Evolutionary conservation across 257 asterid genomes (phyloP).

Genomic region (Leptodermis oblonga): DNA sequence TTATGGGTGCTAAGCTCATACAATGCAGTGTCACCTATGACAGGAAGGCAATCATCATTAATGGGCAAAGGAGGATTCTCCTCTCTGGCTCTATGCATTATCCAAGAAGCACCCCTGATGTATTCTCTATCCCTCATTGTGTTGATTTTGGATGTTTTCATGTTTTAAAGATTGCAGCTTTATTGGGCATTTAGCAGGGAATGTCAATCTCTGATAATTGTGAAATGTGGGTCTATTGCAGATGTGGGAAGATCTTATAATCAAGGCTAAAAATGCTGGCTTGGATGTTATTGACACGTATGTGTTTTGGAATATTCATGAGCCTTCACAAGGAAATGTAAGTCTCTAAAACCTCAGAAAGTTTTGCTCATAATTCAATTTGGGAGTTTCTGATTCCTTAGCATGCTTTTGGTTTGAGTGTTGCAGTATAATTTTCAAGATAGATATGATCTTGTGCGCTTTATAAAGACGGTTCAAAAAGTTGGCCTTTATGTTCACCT

Average conservation of each 20-base stretch:
- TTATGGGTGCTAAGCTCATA: constrained; percentile 29
- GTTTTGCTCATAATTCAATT: not conserved
- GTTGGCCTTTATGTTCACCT: constrained; percentile 51
- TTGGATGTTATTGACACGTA: constrained; percentile 69
- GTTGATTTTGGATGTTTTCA: not conserved
- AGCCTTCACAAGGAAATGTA: constrained; percentile 70
- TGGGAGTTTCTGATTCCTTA: constrained; percentile 5
- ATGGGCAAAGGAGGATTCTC: constrained; percentile 61
- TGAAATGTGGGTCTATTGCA: constrained; percentile 24
- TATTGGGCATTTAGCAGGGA: not conserved
- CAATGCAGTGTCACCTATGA: constrained; percentile 50
- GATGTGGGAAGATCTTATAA: constrained; percentile 74
- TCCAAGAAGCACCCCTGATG: constrained; percentile 80
- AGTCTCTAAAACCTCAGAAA: constrained; percentile 20
- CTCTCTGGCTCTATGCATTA: constrained; percentile 74
- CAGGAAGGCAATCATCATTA: constrained; percentile 43
- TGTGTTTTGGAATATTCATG: constrained; percentile 66
- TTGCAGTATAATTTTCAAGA: constrained; percentile 58
- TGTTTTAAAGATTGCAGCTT: constrained; percentile 2
- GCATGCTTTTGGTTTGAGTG: constrained; percentile 5
- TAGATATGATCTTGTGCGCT: constrained; percentile 63
- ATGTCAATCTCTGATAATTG: not conserved
- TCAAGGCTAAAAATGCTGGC: constrained; percentile 61
- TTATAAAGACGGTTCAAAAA: constrained; percentile 52
- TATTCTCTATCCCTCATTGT: constrained; percentile 14